Percentiles rank a stretch among this genome's conserved stretches.
phyloP scores from a whole-genome alignment of 2,329 filamentous ascomycete genomes.

The Colletotrichum eleusines region DNA sequence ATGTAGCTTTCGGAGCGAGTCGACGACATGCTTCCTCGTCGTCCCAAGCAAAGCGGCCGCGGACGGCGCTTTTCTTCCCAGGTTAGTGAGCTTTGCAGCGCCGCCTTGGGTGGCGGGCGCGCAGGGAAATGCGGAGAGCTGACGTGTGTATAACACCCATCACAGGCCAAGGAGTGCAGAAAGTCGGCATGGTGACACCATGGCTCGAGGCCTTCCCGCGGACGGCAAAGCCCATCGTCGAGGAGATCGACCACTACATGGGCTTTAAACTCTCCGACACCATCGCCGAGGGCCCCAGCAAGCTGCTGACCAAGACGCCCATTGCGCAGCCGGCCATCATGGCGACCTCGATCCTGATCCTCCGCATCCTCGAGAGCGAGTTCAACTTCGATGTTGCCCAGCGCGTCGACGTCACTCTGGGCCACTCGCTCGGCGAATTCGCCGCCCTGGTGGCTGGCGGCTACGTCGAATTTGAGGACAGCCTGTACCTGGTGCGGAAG shows the following conservation, averaged over 20 bases:
- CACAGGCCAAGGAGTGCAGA: constrained; percentile 87
- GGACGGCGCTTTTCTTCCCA: constrained; percentile 72
- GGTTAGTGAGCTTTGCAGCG: constrained; percentile 52
- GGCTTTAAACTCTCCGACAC: constrained; percentile 80
- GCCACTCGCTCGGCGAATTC: constrained; percentile 94
- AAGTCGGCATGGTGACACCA: constrained; percentile 86
- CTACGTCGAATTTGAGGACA: constrained; percentile 82
- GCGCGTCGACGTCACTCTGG: constrained; percentile 84
- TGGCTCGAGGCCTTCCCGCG: constrained; percentile 89
- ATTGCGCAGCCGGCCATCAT: constrained; percentile 97
- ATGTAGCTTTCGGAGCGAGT: constrained; percentile 41
- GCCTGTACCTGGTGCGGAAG: constrained; percentile 79
- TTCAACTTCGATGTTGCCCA: constrained; percentile 81
- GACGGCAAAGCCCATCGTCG: constrained; percentile 80
- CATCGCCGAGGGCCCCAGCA: constrained; percentile 84
- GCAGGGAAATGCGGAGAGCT: neutral
- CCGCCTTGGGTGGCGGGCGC: neutral
- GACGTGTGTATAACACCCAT: neutral
- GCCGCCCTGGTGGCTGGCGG: constrained; percentile 89
- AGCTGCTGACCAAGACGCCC: constrained; percentile 81
- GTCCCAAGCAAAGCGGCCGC: constrained; percentile 54
- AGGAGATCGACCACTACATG: constrained; percentile 86
- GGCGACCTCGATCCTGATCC: constrained; percentile 90
- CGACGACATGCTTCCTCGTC: constrained; percentile 52
- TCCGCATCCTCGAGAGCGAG: constrained; percentile 86